phyloP scores from a whole-genome alignment of 208 protist species.

The Vickermania ingenoplastis region DNA sequence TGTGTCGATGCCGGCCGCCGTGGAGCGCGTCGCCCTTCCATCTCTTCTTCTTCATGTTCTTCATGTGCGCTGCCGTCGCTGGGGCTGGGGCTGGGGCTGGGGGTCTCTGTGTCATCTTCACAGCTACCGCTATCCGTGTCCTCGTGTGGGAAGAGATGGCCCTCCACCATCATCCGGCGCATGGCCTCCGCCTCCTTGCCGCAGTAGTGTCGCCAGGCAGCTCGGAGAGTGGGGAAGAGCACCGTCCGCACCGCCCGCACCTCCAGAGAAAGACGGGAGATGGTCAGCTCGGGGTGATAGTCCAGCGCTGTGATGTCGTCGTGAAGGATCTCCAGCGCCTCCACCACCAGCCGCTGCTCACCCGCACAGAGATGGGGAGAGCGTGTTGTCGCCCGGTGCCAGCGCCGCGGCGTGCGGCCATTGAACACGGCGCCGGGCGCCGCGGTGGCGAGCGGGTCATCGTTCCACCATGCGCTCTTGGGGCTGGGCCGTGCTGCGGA shows the following conservation, averaged over 20 bases:
- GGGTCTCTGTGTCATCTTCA: background rate
- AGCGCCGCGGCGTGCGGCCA: too few relatives aligned
- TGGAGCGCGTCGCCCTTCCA: background rate
- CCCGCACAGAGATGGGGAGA: too few relatives aligned
- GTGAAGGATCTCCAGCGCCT: conserved; percentile 58
- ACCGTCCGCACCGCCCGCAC: conserved; percentile 35
- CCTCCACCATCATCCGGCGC: background rate
- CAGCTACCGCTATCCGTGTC: background rate
- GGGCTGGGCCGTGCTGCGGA: too few relatives aligned
- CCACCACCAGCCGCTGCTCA: conserved; percentile 20
- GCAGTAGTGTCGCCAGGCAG: conserved; percentile 38
- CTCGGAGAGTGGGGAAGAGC: conserved; percentile 41
- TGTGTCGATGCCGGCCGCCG: background rate
- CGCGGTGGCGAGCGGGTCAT: too few relatives aligned
- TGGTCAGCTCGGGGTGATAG: conserved; percentile 43
- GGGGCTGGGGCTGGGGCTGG: background rate
- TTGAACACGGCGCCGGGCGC: too few relatives aligned
- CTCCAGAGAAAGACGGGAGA: conserved; percentile 62
- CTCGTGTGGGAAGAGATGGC: background rate
- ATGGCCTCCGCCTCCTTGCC: conserved; percentile 17
- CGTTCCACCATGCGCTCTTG: too few relatives aligned
- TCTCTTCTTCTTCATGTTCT: background rate
- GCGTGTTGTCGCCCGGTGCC: too few relatives aligned
- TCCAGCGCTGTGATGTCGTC: conserved; percentile 62
- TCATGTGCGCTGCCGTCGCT: background rate